Conservation (phyloP, 129 eudicot genomes). For the Apium graveolens region DNA sequence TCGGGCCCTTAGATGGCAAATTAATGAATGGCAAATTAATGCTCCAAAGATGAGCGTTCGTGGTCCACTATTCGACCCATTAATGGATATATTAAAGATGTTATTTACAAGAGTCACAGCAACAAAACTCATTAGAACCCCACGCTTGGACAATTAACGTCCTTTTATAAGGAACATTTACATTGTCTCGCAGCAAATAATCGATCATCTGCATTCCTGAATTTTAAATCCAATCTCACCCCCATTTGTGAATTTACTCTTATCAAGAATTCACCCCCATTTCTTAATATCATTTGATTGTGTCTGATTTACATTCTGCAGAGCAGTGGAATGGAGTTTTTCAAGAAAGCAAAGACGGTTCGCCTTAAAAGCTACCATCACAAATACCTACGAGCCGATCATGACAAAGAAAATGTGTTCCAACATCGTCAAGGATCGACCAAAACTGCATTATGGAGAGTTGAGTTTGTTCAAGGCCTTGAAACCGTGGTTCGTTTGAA, state of each 20-base stretch:
- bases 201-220: neutral
- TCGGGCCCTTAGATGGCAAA: too few species aligned
- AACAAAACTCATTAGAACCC: neutral
- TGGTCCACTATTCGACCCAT: too few species aligned
- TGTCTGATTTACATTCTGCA: neutral
- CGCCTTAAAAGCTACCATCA: constrained; percentile 54
- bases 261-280: too few species aligned
- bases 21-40: too few species aligned
- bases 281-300: constrained; percentile 1
- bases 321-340: constrained; percentile 51
- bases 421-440: constrained; percentile 45
- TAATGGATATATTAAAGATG: too few species aligned
- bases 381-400: constrained; percentile 52
- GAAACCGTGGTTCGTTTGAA: constrained; percentile 43
- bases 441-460: constrained; percentile 45
- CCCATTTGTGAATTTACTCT: neutral
- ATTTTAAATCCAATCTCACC: neutral
- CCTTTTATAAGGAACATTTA: constrained; percentile 17
- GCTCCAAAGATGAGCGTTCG: too few species aligned
- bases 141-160: neutral
- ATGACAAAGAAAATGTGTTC: constrained; percentile 41
- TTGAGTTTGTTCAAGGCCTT: constrained; percentile 40
- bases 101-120: too few species aligned
- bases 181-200: constrained; percentile 11
- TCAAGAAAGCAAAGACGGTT: constrained; percentile 37